Evolutionary conservation across 306 rosid genomes (phyloP), one percentile per base, ranked within the genome.

Genomic region (barrel medic (Medicago truncatula)): DNA sequence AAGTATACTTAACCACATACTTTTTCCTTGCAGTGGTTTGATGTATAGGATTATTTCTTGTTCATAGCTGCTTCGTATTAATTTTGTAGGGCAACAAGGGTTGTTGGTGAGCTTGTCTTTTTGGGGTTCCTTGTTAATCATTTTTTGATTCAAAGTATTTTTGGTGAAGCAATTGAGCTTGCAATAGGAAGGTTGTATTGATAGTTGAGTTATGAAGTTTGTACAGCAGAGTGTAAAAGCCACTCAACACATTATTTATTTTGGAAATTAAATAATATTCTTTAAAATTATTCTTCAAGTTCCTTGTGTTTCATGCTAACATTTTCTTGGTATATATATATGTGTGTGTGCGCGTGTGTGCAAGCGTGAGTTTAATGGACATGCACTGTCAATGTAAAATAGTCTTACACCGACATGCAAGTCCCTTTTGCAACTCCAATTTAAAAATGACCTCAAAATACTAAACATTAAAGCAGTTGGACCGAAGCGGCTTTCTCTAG

Each of bases 151-250:
- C 85, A 82, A 81, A 81, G 60, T 58, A 23, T 71, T 81, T 85
- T 75, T 58, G 17, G 82, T 69, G 74, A 83, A 82, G 83, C 63
- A 78, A 81, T 77, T 87, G 88, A 82, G 70, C 77, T 84, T 88
- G 93, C 89, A 73, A 71, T 81, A 74, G 80, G 73, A 83, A 87
- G 83, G 86, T 85, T 86, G 88, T 87, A 79, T 78, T 82, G 85
- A 79, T 83, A 80, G 71, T 67, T 78, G 83, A 87, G 88, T 83
- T 43, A 84, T 86, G 73, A 76, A 83, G 83, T 81, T 81, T 93
- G 96, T 94, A 94, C 93, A 94, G 97, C 83, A 74, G 88, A 80
- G 83, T 88, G 92, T 86, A 83, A 83, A 86, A 82, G 73, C 77
- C 88, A 76, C 82, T 78, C 82, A 58, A 79, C 80, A 71, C 62